Evolutionary conservation across 345 rosid species (phyloP).

Genomic region (Rubroshorea leprosula): DNA sequence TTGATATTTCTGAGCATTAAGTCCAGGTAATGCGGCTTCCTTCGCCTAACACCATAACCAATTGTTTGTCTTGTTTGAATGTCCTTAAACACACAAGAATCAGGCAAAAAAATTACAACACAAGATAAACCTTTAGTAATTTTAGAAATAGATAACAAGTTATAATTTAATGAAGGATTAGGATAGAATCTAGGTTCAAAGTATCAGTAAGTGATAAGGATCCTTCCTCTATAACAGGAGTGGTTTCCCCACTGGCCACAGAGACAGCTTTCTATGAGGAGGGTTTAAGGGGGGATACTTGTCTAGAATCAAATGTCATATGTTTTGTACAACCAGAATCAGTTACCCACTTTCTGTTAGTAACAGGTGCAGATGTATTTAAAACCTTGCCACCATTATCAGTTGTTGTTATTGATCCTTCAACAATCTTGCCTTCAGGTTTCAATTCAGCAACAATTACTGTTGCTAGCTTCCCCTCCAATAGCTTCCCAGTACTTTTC

Average conservation of each 20-base stretch:
- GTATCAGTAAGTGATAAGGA: background rate
- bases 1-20: background rate
- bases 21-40: background rate
- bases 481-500: too few relatives aligned
- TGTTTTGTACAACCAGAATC: too few relatives aligned
- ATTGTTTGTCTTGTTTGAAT: background rate
- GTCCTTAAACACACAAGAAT: constrained; percentile 12
- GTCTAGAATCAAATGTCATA: too few relatives aligned
- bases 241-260: background rate
- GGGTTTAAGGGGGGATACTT: too few relatives aligned
- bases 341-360: too few relatives aligned
- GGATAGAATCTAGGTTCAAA: constrained; percentile 4
- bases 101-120: constrained; percentile 12
- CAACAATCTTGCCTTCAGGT: too few relatives aligned
- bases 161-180: background rate
- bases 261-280: background rate
- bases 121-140: background rate
- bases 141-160: background rate
- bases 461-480: too few relatives aligned
- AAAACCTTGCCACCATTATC: too few relatives aligned
- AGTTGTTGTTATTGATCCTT: too few relatives aligned
- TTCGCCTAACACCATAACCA: constrained; percentile 11
- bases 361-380: too few relatives aligned
- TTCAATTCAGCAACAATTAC: too few relatives aligned
- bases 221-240: background rate